Evolutionary conservation across 108 stramenopile genomes (phyloP).

Genomic region (Discostella pseudostelligera): DNA sequence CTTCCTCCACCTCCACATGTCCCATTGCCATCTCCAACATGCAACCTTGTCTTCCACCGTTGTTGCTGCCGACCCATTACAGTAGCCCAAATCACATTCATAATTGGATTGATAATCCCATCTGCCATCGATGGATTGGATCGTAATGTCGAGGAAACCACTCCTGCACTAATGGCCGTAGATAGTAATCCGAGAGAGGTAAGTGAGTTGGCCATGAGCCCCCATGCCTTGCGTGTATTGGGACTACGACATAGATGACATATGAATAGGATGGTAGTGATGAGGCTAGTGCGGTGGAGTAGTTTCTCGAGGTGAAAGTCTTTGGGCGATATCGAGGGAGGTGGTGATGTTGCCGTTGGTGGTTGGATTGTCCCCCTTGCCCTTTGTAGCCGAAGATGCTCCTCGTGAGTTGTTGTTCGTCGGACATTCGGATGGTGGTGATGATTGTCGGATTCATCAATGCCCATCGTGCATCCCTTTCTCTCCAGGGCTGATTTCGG

Average conservation of each 20-base stretch:
- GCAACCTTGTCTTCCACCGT: not conserved
- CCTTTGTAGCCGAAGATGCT: too few relatives aligned
- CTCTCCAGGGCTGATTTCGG: not conserved
- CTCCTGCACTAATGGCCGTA: conserved; percentile 25
- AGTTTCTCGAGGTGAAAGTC: conserved; percentile 17
- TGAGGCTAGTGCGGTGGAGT: conserved; percentile 21
- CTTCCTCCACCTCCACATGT: not conserved
- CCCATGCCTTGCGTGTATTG: conserved; percentile 31
- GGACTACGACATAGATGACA: conserved; percentile 31
- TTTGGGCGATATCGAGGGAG: conserved; percentile 6
- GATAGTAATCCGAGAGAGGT: conserved; percentile 32
- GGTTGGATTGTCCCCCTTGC: not conserved
- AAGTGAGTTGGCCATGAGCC: conserved; percentile 20
- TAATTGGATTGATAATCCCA: conserved; percentile 6
- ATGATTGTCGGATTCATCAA: not conserved
- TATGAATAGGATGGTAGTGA: conserved; percentile 27
- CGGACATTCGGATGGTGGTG: too few relatives aligned
- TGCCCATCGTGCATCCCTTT: not conserved
- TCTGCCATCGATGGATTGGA: not conserved
- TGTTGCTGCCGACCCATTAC: conserved; percentile 10
- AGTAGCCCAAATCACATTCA: conserved; percentile 10
- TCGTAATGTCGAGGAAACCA: conserved; percentile 16
- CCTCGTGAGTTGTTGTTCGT: too few relatives aligned
- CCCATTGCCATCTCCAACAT: too few relatives aligned
- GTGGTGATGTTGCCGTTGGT: not conserved